Evolutionary conservation across 176 grass and related monocot species (phyloP), one percentile per base, ranked within the genome.

Genomic region (Poa pratensis): DNA sequence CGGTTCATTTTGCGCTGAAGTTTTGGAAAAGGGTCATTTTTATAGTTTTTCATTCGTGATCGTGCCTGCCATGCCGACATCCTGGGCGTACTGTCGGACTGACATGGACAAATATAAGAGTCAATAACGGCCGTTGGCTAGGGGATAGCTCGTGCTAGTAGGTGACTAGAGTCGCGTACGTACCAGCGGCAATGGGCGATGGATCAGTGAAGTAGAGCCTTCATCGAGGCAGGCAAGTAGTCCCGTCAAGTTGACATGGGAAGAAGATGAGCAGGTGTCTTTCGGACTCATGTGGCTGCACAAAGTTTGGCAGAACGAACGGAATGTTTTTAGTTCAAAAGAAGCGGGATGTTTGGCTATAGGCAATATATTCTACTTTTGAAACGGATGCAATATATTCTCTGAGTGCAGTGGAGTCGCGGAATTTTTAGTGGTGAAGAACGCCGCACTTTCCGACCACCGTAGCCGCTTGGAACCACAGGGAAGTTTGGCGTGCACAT

Each of bases 321-420:
- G 1, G 42, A 27, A 28, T 73, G 14, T 73, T 48, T 50, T 48
- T 9, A 0, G 17, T 50, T 74, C 71, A 48, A 74, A 42, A 73
- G 22, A 15, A 50, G 26, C 17, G 15, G 69, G 46, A 81, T 81
- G 82, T 84, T 88, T 69, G 77, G 77, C 77, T 37, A 7, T 40
- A 45, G 13, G 54, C 10, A 48, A 48, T 48, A 13, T 48, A 48
- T 48, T 48, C 45, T 48, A 15, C 42, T 43, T 43, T 43, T 43
- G 42, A 43, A 43, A 43, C 42, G 8, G 42, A 43, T 43, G 42
- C 19, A 13, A 50, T 71, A 83, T 70, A 83, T 88, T 78, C 80
- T 60, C 35, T 0, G 3, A 10, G 13, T n/a, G 65, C 19, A 28
- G 30, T 2, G 35, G 39, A 14, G 68, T 45, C 37, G 7, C 49